Evolutionary conservation across 75 land plant species (phyloP).

Genomic region (Adiantum capillusveneris): DNA sequence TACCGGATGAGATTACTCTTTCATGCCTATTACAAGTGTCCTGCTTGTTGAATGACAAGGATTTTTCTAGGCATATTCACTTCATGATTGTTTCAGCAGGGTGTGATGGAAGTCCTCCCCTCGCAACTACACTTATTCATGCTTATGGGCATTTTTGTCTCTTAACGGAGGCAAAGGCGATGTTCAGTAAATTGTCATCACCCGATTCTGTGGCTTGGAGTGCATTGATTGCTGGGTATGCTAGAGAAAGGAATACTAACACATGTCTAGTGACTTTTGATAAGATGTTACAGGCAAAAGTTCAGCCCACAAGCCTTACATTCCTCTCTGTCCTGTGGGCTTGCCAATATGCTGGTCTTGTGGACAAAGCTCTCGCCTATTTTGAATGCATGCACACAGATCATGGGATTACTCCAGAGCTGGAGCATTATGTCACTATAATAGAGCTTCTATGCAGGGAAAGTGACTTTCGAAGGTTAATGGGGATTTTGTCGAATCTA

Average conservation of each 20-base stretch:
- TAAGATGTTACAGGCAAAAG: background rate
- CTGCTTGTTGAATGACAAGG: background rate
- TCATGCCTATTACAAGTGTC: constrained; percentile 1
- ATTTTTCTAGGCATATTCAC: background rate
- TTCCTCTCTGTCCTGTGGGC: constrained; percentile 1
- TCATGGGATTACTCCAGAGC: background rate
- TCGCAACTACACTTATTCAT: constrained; percentile 2
- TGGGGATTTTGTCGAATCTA: background rate
- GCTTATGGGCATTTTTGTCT: background rate
- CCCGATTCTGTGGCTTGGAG: constrained; percentile 2
- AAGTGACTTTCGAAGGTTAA: background rate
- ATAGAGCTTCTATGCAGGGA: background rate
- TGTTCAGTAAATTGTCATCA: background rate
- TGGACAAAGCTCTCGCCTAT: constrained; percentile 2
- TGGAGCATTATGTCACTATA: background rate
- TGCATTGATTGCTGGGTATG: constrained; percentile 3
- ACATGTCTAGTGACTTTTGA: background rate
- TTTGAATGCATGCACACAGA: constrained; percentile 2
- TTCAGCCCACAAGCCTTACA: background rate
- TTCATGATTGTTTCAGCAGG: constrained; percentile 1
- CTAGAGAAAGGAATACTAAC: background rate
- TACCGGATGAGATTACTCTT: background rate
- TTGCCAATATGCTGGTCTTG: constrained; percentile 6
- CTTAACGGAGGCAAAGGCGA: background rate
- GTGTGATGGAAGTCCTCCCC: background rate